These are phyloP conservation scores for Suillus sp. DNA, from an alignment of 768 basidiomycete species.

Conservation along the genomic window DNA sequence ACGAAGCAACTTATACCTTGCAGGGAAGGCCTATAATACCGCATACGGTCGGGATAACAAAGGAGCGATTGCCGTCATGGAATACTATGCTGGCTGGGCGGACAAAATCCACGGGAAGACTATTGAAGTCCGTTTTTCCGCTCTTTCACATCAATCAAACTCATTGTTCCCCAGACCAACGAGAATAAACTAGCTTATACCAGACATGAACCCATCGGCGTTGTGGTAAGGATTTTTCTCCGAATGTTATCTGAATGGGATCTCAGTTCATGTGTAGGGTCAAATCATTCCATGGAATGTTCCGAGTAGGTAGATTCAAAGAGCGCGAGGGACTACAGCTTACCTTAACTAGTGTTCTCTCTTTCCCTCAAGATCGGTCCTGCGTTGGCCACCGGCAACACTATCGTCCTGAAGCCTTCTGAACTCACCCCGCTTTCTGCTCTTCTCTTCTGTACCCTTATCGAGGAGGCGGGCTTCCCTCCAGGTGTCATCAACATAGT, in stretches of 20 bases:
- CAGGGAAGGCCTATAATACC: conserved; percentile 14
- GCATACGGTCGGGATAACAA: conserved; percentile 14
- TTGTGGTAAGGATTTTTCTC: conserved; percentile 35
- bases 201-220: conserved; percentile 61
- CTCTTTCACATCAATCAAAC: neutral
- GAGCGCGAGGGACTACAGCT: neutral
- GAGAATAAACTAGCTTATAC: conserved; percentile 54
- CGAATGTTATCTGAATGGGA: conserved; percentile 23
- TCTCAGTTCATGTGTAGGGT: conserved; percentile 28
- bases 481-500: conserved; percentile 79
- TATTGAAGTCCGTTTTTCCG: conserved; percentile 39
- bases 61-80: conserved; percentile 39
- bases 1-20: neutral
- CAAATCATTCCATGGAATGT: conserved; percentile 75
- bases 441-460: conserved; percentile 49
- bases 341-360: conserved; percentile 50
- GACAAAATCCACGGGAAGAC: conserved; percentile 57
- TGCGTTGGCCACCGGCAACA: conserved; percentile 78
- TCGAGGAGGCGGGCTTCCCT: conserved; percentile 74
- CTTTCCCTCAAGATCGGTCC: conserved; percentile 75
- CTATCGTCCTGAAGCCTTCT: conserved; percentile 79
- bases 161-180: conserved; percentile 43
- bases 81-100: conserved; percentile 64
- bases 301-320: conserved; percentile 31
- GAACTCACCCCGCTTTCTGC: conserved; percentile 77